Conservation (phyloP, 768 basidiomycete genomes). For the Lentinula lateritia region DNA sequence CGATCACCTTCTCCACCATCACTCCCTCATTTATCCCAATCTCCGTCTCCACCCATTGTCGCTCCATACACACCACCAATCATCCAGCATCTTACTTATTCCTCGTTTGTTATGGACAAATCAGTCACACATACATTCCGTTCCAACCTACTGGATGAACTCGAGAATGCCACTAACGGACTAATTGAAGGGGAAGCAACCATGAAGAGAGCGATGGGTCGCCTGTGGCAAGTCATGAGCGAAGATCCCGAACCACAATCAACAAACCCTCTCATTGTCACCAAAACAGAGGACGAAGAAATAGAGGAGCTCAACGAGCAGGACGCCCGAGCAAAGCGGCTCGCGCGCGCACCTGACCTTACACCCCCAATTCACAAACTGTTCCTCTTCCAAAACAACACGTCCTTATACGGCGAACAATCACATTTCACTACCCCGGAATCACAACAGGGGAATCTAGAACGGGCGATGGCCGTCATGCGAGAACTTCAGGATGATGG, state of each 20-base stretch:
- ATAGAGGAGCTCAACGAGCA: conserved; percentile 33
- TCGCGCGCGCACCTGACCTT: conserved; percentile 62
- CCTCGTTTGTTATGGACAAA: conserved; percentile 84
- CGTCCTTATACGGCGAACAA: conserved; percentile 42
- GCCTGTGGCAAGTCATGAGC: conserved; percentile 76
- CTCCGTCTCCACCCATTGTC: conserved; percentile 68
- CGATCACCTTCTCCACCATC: conserved; percentile 69
- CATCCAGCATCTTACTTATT: conserved; percentile 66
- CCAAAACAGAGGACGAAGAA: conserved; percentile 67
- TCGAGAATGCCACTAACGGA: conserved; percentile 77
- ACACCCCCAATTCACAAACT: conserved; percentile 61
- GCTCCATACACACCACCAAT: conserved; percentile 72
- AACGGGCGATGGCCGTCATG: conserved; percentile 67
- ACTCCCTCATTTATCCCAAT: conserved; percentile 72
- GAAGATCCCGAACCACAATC: conserved; percentile 44
- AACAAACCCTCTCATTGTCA: conserved; percentile 39
- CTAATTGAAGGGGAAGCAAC: conserved; percentile 80
- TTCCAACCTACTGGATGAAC: conserved; percentile 68
- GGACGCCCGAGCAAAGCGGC: conserved; percentile 32
- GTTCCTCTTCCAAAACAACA: conserved; percentile 50
- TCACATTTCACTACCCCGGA: conserved; percentile 63
- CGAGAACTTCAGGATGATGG: conserved; percentile 84
- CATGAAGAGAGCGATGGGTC: conserved; percentile 68
- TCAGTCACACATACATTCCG: conserved; percentile 82
- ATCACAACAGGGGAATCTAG: conserved; percentile 62